These are phyloP conservation scores for Magnusiomyces tetraspermus DNA, from an alignment of 1,139 yeast genomes.

Conservation along the genomic window DNA sequence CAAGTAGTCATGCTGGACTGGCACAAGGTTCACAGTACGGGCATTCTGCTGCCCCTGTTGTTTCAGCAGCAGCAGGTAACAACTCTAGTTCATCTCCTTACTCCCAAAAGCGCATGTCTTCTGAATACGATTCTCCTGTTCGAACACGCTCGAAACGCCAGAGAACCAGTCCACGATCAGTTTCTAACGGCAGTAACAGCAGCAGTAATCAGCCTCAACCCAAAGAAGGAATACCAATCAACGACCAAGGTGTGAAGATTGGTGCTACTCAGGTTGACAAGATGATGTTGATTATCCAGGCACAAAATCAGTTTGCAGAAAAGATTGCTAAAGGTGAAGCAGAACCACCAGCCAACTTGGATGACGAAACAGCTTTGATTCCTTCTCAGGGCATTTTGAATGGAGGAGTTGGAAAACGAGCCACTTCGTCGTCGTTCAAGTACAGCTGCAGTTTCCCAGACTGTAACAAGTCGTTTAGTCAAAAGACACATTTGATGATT, in stretches of 20 bases:
- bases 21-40: background rate
- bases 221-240: background rate
- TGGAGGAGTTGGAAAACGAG: slow-evolving; percentile 75
- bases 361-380: slow-evolving; percentile 33
- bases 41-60: background rate
- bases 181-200: background rate
- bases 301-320: slow-evolving; percentile 61
- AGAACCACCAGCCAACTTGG: slow-evolving; percentile 22
- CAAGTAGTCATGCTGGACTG: background rate
- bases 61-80: background rate
- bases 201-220: background rate
- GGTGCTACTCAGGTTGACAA: slow-evolving; percentile 89
- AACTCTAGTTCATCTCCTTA: background rate
- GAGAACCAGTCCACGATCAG: background rate
- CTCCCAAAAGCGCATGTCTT: background rate
- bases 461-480: slow-evolving; percentile 75
- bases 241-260: slow-evolving; percentile 32
- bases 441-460: slow-evolving; percentile 57
- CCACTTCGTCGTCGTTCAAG: slow-evolving; percentile 28
- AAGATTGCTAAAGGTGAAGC: slow-evolving; percentile 23
- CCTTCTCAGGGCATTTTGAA: slow-evolving; percentile 63
- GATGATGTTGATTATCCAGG: slow-evolving; percentile 81
- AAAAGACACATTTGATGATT: slow-evolving; percentile 84
- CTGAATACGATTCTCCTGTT: background rate
- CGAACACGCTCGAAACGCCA: background rate